Base-by-base conservation (phyloP, 2,329 filamentous ascomycete genomes). In the Botrytis paeoniae region DNA sequence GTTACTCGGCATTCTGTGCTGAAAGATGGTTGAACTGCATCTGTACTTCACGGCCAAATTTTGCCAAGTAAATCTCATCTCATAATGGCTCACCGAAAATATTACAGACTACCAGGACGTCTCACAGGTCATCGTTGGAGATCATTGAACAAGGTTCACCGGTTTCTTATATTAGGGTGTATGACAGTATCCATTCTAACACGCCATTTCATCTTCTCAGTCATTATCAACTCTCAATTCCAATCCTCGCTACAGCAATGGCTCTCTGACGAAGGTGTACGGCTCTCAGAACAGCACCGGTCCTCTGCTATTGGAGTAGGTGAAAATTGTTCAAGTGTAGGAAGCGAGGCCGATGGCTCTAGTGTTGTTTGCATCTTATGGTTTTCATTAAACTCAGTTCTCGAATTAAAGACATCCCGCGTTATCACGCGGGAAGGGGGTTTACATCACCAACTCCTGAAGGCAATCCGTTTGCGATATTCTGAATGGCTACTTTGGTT, bases 401-500 rank as follows among this genome's bases (percentile, higher is more conserved):
- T 73, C 48, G 29, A 61, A 25, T 51, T 41, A 48, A 63, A 70
- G 66, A 59, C 72, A 57, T 60, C 60, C 60, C 59, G 39, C 57
- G 32, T 32, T 71, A 41, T 51, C 54, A 71, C 18, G 22, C 48
- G 22, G 59, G 54, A 51, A 72, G 60, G 35, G 62, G 70, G 25
- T 29, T 43, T 66, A 64, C 60, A 37, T 70, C 65, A 54, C 54
- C 37, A 62, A 70, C 8, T 10, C 57, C 65, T 41, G 65, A 61
- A 35, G 71, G 71, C 35, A 73, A 45, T 37, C 71, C 71, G 3
- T 45, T 54, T 41, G 59, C 71, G 39, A 74, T 66, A 61, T 64
- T 63, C 12, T 70, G 57, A 39, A 74, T 69, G 6, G 66, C 71
- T 41, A 45, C 25, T 41, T 41, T 73, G n/a, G 73, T 74, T 41